These are phyloP conservation scores for Metschnikowia amazonensis DNA, from an alignment of 805 yeast species.

Conservation along the genomic window DNA sequence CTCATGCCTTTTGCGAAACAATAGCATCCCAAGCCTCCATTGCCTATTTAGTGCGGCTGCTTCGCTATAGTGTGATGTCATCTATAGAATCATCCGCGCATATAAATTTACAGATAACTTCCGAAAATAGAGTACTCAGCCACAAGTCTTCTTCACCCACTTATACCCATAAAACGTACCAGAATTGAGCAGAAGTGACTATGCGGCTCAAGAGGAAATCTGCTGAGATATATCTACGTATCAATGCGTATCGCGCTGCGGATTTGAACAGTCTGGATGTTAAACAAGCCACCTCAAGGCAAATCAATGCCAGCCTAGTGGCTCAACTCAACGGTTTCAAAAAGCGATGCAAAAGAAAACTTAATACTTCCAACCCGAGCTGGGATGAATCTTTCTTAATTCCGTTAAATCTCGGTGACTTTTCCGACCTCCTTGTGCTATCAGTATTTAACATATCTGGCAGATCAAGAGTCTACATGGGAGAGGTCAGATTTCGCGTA, in stretches of 20 bases:
- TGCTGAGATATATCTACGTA: constrained; percentile 24
- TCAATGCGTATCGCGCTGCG: constrained; percentile 39
- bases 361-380: constrained; percentile 35
- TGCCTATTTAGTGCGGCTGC: neutral
- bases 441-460: constrained; percentile 41
- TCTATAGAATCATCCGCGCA: neutral
- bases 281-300: constrained; percentile 14
- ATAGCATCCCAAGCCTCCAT: neutral
- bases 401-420: constrained; percentile 30
- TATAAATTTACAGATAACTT: neutral
- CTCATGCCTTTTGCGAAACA: neutral
- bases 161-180: neutral
- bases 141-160: neutral
- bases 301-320: constrained; percentile 35
- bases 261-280: constrained; percentile 27
- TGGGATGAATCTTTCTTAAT: constrained; percentile 36
- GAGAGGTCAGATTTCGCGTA: constrained; percentile 34
- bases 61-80: constrained; percentile 1
- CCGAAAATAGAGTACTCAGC: neutral
- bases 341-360: constrained; percentile 29
- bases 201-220: constrained; percentile 14
- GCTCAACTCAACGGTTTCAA: constrained; percentile 30
- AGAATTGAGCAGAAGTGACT: neutral
- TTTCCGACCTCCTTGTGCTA: constrained; percentile 28
- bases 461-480: constrained; percentile 36